phyloP scores from a whole-genome alignment of 2,329 filamentous ascomycete genomes.

The Periconia digitata region DNA sequence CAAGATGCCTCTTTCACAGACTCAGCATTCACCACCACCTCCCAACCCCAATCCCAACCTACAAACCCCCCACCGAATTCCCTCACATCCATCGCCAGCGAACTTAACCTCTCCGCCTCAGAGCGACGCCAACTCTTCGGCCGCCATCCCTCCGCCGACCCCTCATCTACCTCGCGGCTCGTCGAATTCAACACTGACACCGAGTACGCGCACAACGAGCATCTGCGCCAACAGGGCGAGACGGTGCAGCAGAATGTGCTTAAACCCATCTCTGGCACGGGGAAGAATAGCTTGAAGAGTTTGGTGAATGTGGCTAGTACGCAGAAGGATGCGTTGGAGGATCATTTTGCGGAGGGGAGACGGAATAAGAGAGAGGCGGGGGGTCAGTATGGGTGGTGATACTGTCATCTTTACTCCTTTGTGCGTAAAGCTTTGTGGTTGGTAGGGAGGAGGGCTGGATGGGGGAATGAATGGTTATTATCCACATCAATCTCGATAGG shows the following conservation, averaged over 20 bases:
- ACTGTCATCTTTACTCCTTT: background rate
- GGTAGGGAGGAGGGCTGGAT: no score
- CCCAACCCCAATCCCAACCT: conserved; percentile 10
- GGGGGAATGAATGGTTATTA: no score
- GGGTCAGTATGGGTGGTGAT: conserved; percentile 78
- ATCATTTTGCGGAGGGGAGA: conserved; percentile 82
- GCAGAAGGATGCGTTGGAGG: conserved; percentile 85
- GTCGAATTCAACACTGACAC: conserved; percentile 86
- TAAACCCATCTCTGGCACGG: conserved; percentile 72
- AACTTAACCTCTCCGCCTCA: conserved; percentile 76
- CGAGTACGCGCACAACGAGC: conserved; percentile 86
- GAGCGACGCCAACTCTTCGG: conserved; percentile 85
- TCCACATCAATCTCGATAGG: no score
- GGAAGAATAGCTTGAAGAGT: conserved; percentile 87
- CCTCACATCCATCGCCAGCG: conserved; percentile 70
- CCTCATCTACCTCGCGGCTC: conserved; percentile 60
- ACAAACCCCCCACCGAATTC: conserved; percentile 50
- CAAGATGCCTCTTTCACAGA: conserved; percentile 17
- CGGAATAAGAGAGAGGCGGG: conserved; percentile 81
- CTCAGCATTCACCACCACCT: conserved; percentile 11
- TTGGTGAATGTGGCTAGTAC: conserved; percentile 79
- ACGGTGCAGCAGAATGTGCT: conserved; percentile 77
- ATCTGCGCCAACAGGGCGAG: conserved; percentile 69
- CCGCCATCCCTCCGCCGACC: conserved; percentile 55
- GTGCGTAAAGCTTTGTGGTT: no score